Evolutionary conservation across 2,329 filamentous ascomycete species (phyloP), one percentile per base, ranked within the genome.

Genomic region (Pyricularia sp.): DNA sequence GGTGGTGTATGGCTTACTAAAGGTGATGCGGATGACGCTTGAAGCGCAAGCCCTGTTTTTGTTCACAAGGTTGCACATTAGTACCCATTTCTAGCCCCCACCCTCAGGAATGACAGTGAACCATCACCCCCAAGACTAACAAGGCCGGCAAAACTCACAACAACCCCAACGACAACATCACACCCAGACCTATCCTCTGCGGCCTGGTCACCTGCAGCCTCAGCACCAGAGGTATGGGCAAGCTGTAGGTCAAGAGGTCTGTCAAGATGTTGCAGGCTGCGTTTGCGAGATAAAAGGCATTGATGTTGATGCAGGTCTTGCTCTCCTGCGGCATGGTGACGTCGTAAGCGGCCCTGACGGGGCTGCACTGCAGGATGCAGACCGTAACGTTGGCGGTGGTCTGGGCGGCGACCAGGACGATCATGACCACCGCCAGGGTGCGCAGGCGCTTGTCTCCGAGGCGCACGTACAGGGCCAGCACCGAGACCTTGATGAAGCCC

Each of bases 401-500:
- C 79, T 93, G 91, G 67, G 88, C 87, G 78, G 91, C 91, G 75
- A 93, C 87, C 71, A 93, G 88, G 73, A 92, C 88, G 70, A 93
- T 90, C 79, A 93, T 92, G 77, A 91, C 90, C 80, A 92, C 90
- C 74, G 93, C 85, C 58, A 65, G 64, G 17, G 9, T 36, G 3
- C 64, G 64, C 64, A 65, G 64, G 20, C 14, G 6, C 28, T 12
- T n/a, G 64, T 65, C 64, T 31, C 64, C 64, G 31, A 83, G 76
- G 6, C 79, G 78, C 68, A 78, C 76, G 68, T 79, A 81, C 66
- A 79, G 78, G 3, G 75, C 70, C 61, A 80, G 72, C 70, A 81
- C 80, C n/a, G 77, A 76, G 66, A 79, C 55, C 70, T 80, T 80
- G 65, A 77, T 75, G 26, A 77, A 72, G 55, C 76, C 72, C 31